Base-by-base conservation (phyloP, 306 rosid genomes). In the Rubus parviflorus region DNA sequence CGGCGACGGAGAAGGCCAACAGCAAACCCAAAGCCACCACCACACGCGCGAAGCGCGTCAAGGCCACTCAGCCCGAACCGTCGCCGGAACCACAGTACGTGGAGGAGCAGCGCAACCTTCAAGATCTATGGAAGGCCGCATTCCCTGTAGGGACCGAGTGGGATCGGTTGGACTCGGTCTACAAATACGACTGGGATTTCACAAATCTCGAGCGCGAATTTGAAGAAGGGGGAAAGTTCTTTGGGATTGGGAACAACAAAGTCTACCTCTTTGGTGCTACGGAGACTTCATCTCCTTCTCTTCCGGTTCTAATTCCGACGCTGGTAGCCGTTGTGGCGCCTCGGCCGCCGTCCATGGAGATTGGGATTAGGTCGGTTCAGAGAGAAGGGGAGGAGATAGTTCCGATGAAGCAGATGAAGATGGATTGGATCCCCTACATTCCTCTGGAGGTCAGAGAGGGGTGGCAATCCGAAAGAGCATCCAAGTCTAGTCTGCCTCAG, bases 351-450 rank as follows among this genome's bases (percentile, higher is more conserved):
- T 94, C 97, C 68, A 90, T 87, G 82, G 88, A 94, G 83, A 92
- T 94, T 56, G 98, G 96, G 72, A 87, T 94, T 43, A 88, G 90
- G 84, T 94, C 97, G 4, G 98, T 94, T 81, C 98, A 94, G 83
- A 90, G 96, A 75, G 97, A 92, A 84, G 83, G 85, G 40, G 96
- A 94, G 85, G 97, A 92, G 83, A 90, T 92, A 46, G 81, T 94
- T 74, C 98, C 98, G 74, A 92, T 94, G 98, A 94, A 90, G 74
- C 92, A 89, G 82, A 94, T 94, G 98, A 94, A 94, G 83, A 94
- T 94, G 98, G 98, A 89, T 60, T 94, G 97, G 98, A 88, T 94
- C 80, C 98, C 97, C 2, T 94, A 89, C 79, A 88, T 94, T 88
- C 97, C 97, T 41, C 42, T 89, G 17, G 98, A 77, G 20, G 5